A percentile compares a stretch with the other conserved stretches of the same genome.
Evolutionary conservation across 176 grass and related monocot genomes (phyloP).

Genomic region (Carex pumila): DNA sequence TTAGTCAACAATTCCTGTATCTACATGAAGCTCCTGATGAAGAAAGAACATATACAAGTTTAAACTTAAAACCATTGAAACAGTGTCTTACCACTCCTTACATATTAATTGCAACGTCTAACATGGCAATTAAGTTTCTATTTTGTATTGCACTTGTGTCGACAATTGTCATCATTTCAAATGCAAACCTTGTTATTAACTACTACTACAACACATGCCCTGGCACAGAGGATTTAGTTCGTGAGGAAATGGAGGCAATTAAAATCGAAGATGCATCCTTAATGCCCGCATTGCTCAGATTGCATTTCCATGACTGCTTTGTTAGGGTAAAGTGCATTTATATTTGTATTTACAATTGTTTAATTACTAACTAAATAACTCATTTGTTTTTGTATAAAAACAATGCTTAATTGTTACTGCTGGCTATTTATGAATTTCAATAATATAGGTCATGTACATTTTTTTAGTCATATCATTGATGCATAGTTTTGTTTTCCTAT

Average conservation of each 20-base stretch:
- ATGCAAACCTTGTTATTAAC: neutral
- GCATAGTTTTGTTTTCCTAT: neutral
- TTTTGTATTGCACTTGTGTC: neutral
- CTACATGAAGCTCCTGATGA: neutral
- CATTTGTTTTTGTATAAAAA: too few relatives aligned
- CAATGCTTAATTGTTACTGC: too few relatives aligned
- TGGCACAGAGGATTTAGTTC: constrained; percentile 29
- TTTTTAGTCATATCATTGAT: neutral
- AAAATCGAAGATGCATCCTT: constrained; percentile 34
- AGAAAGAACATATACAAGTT: neutral
- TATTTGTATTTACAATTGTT: too few relatives aligned
- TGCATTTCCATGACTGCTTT: constrained; percentile 75
- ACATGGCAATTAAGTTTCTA: neutral
- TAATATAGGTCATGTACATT: too few relatives aligned
- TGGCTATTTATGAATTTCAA: too few relatives aligned
- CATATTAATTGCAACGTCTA: neutral
- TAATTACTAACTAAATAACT: too few relatives aligned
- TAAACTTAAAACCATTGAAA: neutral
- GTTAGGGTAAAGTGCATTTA: constrained; percentile 10
- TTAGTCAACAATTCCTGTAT: neutral
- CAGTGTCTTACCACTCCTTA: neutral
- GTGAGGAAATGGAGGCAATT: neutral
- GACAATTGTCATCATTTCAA: neutral
- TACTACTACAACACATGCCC: constrained; percentile 30
- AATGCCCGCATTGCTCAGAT: constrained; percentile 26